Base-by-base conservation (phyloP, 257 asterid species). In the Solanum bukasovii region DNA sequence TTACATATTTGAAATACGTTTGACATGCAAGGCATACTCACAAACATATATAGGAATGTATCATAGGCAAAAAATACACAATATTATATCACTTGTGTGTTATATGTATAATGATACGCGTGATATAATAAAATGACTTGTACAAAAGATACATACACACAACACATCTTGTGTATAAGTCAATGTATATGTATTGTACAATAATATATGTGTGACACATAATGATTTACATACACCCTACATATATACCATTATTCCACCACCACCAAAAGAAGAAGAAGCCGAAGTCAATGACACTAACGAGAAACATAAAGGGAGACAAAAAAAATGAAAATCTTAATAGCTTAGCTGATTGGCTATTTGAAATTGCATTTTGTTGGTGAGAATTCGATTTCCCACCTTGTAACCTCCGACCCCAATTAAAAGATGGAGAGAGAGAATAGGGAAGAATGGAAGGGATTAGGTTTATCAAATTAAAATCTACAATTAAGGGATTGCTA, bases 321-420 rank as follows among this genome's bases (percentile, higher is more conserved):
- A 16, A 0, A 52, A 1, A 46, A 13, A 52, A 0, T 49, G 63
- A 52, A 16, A 52, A 52, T 52, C 3, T 16, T 52, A 16, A 16
- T 52, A 0, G 63, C 4, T 6, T 0, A 2, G 4, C 0, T 2
- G 1, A 0, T 16, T 52, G 63, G 0, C 1, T 18, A 6, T 56
- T 56, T 56, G n/a, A 56, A 56, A 6, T 56, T 56, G 8, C 63
- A 52, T 14, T 52, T 52, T 56, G 4, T 56, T 18, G 0, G 4
- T 56, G 10, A 18, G 1, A 0, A 18, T 18, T 52, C 0, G 0
- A 52, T 52, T 52, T 5, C 0, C 4, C 23, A 1, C 6, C 56
- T 46, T 13, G 56, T 46, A 46, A 46, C 20, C 20, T 4, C 20
- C 1, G 4, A 16, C 0, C 21, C 1, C 9, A 52, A 52, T 52